These are phyloP conservation scores for Pachysandra terminalis DNA, from an alignment of 164 flowering plant species.

Conservation along the genomic window DNA sequence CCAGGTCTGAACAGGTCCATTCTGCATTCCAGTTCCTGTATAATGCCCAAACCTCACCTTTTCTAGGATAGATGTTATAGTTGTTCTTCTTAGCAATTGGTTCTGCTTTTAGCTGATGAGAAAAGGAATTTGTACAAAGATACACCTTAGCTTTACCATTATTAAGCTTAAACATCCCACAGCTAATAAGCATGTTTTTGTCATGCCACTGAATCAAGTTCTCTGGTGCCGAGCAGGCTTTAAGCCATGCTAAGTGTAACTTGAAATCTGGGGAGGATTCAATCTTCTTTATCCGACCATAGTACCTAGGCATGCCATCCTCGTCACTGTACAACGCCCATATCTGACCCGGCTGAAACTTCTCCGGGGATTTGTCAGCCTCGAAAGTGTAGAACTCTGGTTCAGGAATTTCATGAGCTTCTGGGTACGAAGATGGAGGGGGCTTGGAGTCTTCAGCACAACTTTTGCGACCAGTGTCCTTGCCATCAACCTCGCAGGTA, in stretches of 20 bases:
- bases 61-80: constrained; percentile 44
- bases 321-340: constrained; percentile 72
- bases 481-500: not conserved
- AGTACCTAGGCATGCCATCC: constrained; percentile 63
- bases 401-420: constrained; percentile 20
- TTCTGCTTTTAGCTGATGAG: constrained; percentile 37
- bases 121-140: constrained; percentile 28
- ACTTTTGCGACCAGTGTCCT: not conserved
- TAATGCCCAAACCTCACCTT: constrained; percentile 66
- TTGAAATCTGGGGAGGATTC: constrained; percentile 22
- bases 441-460: not conserved
- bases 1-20: constrained; percentile 29
- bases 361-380: constrained; percentile 30
- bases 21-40: constrained; percentile 23
- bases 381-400: constrained; percentile 53
- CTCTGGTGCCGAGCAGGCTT: constrained; percentile 14
- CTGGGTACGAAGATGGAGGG: not conserved
- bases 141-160: not conserved
- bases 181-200: constrained; percentile 39
- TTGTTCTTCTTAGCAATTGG: constrained; percentile 18
- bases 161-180: constrained; percentile 44
- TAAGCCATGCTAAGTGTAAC: constrained; percentile 43
- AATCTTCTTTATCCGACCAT: constrained; percentile 40
- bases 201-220: constrained; percentile 37
- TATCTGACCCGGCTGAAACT: constrained; percentile 49